A percentile compares a stretch with the other conserved stretches of the same genome.
phyloP scores from a whole-genome alignment of 805 yeast species.

The Deakozyma indianensis region DNA sequence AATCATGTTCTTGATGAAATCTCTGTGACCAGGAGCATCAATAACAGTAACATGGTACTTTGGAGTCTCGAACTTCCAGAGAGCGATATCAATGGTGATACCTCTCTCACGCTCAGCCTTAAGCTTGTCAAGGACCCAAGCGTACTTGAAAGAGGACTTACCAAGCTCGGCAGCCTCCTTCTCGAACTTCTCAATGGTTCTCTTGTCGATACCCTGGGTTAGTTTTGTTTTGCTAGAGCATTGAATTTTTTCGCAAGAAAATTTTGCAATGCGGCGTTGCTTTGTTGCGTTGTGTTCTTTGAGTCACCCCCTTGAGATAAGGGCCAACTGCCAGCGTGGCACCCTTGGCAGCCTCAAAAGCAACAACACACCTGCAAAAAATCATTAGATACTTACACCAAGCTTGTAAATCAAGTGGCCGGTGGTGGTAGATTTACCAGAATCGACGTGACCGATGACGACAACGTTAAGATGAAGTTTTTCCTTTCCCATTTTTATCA shows the following conservation, averaged over 20 bases:
- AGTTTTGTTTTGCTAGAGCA: not conserved
- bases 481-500: conserved; percentile 60
- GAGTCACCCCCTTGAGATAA: too few species aligned
- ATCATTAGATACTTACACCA: conserved; percentile 40
- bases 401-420: conserved; percentile 99
- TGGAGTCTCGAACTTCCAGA: conserved; percentile 88
- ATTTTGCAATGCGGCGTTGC: too few species aligned
- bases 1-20: conserved; percentile 92
- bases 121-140: conserved; percentile 92
- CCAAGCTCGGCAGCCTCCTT: conserved; percentile 97
- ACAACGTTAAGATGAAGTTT: conserved; percentile 99
- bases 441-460: conserved; percentile 99
- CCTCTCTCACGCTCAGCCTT: conserved; percentile 97
- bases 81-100: conserved; percentile 89
- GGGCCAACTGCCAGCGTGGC: not conserved
- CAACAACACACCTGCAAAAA: not conserved
- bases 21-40: conserved; percentile 95
- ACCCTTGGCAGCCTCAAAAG: not conserved
- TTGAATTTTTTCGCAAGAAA: too few species aligned
- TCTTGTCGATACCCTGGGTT: conserved; percentile 57
- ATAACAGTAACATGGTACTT: conserved; percentile 81
- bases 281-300: too few species aligned
- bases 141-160: conserved; percentile 95
- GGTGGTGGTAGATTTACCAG: conserved; percentile 97
- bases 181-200: conserved; percentile 97